Conservation (phyloP, 257 asterid species). For the Anisodus acutangulus region DNA sequence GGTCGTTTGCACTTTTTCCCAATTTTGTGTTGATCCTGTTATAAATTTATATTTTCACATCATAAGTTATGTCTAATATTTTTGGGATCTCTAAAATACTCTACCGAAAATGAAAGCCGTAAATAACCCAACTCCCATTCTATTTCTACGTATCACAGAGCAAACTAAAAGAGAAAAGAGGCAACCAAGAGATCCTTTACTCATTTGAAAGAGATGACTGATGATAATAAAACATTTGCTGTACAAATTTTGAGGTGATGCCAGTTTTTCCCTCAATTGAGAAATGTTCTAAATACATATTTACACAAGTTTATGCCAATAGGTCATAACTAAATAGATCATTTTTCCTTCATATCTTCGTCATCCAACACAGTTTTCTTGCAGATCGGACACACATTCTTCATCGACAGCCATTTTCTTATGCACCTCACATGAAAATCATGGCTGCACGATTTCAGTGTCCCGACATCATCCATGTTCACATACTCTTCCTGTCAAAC, state of each 20-base stretch:
- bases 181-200: neutral
- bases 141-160: no score
- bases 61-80: no score
- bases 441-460: conserved; percentile 60
- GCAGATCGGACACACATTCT: conserved; percentile 68
- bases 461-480: conserved; percentile 64
- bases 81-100: no score
- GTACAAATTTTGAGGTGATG: conserved; percentile 32
- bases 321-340: conserved; percentile 8
- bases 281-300: conserved; percentile 41
- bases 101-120: no score
- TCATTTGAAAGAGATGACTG: conserved; percentile 19
- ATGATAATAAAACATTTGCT: conserved; percentile 31
- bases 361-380: conserved; percentile 56
- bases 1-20: no score
- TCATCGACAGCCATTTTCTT: conserved; percentile 72
- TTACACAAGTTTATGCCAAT: conserved; percentile 36
- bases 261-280: conserved; percentile 40
- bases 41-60: no score
- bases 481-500: conserved; percentile 67
- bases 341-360: conserved; percentile 26
- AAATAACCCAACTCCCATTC: no score
- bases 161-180: neutral
- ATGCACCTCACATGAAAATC: conserved; percentile 75
- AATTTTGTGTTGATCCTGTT: no score